phyloP scores from a whole-genome alignment of 306 rosid genomes.

The Trichosanthes truncata region DNA sequence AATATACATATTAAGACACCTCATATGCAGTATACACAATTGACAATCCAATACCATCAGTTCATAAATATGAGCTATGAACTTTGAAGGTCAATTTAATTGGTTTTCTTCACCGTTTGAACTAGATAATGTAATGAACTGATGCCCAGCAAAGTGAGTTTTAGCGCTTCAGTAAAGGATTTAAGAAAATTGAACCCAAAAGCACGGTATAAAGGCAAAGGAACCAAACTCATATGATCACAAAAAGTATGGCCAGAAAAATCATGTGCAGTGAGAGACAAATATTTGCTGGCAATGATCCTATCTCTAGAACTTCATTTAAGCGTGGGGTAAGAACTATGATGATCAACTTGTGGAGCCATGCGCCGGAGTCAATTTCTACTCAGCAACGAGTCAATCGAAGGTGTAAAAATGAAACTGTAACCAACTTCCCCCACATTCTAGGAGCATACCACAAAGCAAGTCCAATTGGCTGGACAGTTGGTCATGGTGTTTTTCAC shows the following conservation, averaged over 20 bases:
- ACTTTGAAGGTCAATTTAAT: not conserved
- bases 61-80: not conserved
- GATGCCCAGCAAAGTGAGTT: not conserved
- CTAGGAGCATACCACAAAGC: not conserved
- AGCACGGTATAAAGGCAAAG: not conserved
- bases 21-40: not conserved
- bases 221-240: not conserved
- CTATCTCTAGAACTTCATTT: not conserved
- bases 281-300: not conserved
- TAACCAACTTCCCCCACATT: not conserved
- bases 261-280: not conserved
- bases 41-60: not conserved
- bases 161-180: too few relatives aligned
- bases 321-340: not conserved
- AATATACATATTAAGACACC: not conserved
- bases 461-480: not conserved
- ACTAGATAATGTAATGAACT: not conserved
- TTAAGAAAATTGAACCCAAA: too few relatives aligned
- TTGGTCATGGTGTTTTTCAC: not conserved
- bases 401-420: not conserved
- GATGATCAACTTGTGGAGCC: not conserved
- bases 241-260: not conserved
- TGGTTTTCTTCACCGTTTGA: not conserved
- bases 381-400: not conserved
- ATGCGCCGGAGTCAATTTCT: not conserved